phyloP scores from a whole-genome alignment of 2,329 filamentous ascomycete species.

The Biscogniauxia marginata region DNA sequence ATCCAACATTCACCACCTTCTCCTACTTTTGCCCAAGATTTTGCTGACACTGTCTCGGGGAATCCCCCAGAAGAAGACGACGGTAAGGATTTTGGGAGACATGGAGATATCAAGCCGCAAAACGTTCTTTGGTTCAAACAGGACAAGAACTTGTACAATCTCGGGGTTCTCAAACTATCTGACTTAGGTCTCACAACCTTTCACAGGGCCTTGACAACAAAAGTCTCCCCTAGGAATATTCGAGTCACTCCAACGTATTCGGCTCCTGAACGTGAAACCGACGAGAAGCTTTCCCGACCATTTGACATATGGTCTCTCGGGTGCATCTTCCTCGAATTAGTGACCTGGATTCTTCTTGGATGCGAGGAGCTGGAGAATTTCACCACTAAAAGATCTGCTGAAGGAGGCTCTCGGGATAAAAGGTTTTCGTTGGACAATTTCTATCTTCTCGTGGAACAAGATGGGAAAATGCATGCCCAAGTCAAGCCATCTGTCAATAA shows the following conservation, averaged over 20 bases:
- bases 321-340: not conserved
- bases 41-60: not conserved
- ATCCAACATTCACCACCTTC: not conserved
- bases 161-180: not conserved
- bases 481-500: not conserved
- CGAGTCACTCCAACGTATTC: not conserved
- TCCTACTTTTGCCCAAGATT: not conserved
- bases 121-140: not conserved
- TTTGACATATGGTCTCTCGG: not conserved
- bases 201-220: not conserved
- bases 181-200: not conserved
- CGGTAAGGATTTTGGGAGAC: not conserved
- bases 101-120: not conserved
- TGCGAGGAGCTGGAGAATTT: not conserved
- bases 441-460: not conserved
- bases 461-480: not conserved
- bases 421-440: not conserved
- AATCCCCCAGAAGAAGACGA: not conserved
- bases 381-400: not conserved
- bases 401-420: not conserved
- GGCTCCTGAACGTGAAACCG: not conserved
- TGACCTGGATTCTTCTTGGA: not conserved
- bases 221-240: not conserved
- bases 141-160: not conserved
- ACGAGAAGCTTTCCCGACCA: not conserved